Percentiles rank a stretch among this genome's conserved stretches.
Conservation (phyloP, 163 green algal species). For the Scenedesmus sp. region DNA sequence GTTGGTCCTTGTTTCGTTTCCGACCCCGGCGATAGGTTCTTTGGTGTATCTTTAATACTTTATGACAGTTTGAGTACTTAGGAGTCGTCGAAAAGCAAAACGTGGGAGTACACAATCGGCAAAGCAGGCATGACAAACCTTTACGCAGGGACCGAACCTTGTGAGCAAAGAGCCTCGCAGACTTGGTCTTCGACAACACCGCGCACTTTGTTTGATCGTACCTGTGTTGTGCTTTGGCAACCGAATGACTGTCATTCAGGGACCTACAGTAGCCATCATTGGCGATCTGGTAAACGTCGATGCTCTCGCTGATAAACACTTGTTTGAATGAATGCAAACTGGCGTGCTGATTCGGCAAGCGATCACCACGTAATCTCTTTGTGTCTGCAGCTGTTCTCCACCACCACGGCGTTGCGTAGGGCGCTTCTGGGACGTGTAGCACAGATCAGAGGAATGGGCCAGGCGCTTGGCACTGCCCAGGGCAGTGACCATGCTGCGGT, state of each 20-base stretch:
- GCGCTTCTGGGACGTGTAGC: background rate
- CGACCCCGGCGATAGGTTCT: no score
- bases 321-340: background rate
- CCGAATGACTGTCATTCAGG: background rate
- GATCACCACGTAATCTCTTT: background rate
- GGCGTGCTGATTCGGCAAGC: background rate
- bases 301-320: background rate
- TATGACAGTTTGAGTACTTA: no score
- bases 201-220: background rate
- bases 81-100: no score
- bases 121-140: no score
- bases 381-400: background rate
- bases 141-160: no score
- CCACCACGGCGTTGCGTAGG: background rate
- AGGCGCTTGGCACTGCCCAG: background rate
- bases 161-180: no score
- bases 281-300: background rate
- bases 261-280: background rate
- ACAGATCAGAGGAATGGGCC: conserved; percentile 5
- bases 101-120: no score
- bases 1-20: no score
- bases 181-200: no score
- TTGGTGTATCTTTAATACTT: no score
- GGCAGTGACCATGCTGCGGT: conserved; percentile 7
- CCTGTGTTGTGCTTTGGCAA: background rate